Evolutionary conservation across 441 rosid species (phyloP).

Genomic region (Erysimum cheiri): DNA sequence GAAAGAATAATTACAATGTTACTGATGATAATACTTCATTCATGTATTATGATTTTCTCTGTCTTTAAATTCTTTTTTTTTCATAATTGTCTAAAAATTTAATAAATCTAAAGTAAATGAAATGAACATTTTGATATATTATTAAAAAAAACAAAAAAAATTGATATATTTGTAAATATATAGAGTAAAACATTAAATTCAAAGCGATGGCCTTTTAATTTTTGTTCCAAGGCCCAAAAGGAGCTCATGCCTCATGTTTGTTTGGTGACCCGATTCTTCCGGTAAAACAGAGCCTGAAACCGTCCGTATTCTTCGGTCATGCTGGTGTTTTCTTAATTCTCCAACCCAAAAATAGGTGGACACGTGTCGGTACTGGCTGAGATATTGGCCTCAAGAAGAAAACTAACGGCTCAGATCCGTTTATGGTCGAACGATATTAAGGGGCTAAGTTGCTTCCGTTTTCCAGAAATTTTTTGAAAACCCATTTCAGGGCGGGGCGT

Average conservation of each 20-base stretch:
- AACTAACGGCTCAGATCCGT: constrained; percentile 35
- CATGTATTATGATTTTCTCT: too few species aligned
- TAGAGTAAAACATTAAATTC: neutral
- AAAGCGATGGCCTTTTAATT: neutral
- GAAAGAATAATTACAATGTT: neutral
- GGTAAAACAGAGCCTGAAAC: constrained; percentile 14
- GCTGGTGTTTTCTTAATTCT: neutral
- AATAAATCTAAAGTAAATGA: neutral
- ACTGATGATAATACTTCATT: neutral
- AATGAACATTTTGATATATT: neutral
- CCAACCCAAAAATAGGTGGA: constrained; percentile 26
- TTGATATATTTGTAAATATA: neutral
- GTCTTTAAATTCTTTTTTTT: too few species aligned
- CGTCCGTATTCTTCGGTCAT: neutral
- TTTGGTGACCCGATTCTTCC: constrained; percentile 31
- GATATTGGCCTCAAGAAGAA: constrained; percentile 24
- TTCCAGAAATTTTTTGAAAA: constrained; percentile 29
- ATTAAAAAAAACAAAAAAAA: too few species aligned
- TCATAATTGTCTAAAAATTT: too few species aligned
- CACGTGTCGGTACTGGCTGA: constrained; percentile 35
- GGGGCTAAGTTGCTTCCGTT: constrained; percentile 15
- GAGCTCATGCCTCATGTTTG: constrained; percentile 3
- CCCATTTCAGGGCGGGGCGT: constrained; percentile 14
- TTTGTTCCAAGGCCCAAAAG: neutral
- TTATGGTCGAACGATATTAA: constrained; percentile 36